Conservation (phyloP, 2,329 filamentous ascomycete genomes). For the Leptodontidium sp. region DNA sequence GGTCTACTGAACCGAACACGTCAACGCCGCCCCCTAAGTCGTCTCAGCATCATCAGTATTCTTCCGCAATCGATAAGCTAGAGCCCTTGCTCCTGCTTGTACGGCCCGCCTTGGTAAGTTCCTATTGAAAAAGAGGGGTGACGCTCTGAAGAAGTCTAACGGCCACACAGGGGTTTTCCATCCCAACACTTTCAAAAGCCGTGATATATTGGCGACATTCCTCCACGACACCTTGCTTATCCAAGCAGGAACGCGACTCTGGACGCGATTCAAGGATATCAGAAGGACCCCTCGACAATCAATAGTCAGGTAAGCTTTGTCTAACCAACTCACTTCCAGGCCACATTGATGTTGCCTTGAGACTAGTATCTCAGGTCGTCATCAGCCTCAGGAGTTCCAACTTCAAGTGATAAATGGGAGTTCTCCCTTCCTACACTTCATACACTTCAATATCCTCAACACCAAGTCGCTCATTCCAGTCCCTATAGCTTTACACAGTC, state of each 20-base stretch:
- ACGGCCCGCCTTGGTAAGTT: neutral
- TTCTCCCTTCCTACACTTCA: conserved; percentile 23
- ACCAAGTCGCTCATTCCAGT: conserved; percentile 33
- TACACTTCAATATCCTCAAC: conserved; percentile 14
- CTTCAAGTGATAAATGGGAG: conserved; percentile 16
- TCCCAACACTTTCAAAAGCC: conserved; percentile 15
- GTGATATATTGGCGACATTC: conserved; percentile 34
- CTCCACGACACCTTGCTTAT: conserved; percentile 29
- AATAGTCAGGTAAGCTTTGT: conserved; percentile 39
- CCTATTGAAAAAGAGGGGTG: conserved; percentile 1
- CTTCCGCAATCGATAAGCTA: conserved; percentile 1
- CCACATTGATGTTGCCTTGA: conserved; percentile 26
- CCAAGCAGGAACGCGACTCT: conserved; percentile 35
- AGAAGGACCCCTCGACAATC: conserved; percentile 28
- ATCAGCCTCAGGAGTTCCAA: conserved; percentile 15
- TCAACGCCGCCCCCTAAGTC: conserved; percentile 2
- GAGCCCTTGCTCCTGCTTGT: conserved; percentile 13
- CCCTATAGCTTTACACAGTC: conserved; percentile 31
- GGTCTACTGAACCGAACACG: conserved; percentile 26
- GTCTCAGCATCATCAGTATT: conserved; percentile 20
- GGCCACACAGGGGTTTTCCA: neutral
- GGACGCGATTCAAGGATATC: conserved; percentile 14
- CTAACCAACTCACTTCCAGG: conserved; percentile 31
- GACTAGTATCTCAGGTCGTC: conserved; percentile 19
- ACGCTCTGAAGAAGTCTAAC: conserved; percentile 6